Evolutionary conservation across 2,329 filamentous ascomycete genomes (phyloP).

Genomic region (Penicillium sp.): DNA sequence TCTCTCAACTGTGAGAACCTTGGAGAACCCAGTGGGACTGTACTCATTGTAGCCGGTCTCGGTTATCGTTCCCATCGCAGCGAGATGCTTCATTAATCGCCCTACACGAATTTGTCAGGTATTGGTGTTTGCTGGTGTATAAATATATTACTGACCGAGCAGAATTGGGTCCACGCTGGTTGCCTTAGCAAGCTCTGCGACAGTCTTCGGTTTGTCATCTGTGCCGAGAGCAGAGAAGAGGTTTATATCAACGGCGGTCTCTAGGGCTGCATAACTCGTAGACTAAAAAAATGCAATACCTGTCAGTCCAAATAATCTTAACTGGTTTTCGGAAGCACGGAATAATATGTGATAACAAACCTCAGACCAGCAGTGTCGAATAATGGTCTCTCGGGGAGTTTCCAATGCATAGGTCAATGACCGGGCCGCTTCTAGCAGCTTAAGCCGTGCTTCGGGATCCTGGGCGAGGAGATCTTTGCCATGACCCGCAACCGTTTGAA

Average conservation of each 20-base stretch:
- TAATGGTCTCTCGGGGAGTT: conserved; percentile 52
- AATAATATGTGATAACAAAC: not conserved
- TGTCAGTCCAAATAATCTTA: not conserved
- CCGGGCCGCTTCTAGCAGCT: conserved; percentile 19
- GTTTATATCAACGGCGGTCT: not conserved
- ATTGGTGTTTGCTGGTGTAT: not conserved
- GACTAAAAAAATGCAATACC: not conserved
- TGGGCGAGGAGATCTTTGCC: not conserved
- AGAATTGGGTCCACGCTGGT: not conserved
- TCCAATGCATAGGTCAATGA: conserved; percentile 36
- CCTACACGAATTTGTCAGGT: conserved; percentile 3
- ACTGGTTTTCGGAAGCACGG: no score
- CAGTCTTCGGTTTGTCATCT: not conserved
- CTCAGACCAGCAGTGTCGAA: conserved; percentile 50
- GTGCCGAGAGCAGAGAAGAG: conserved; percentile 1
- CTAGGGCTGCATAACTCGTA: conserved; percentile 2
- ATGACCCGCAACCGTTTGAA: not conserved
- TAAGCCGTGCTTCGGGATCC: not conserved
- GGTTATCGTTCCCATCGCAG: conserved; percentile 32
- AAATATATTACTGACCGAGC: not conserved
- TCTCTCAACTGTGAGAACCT: not conserved
- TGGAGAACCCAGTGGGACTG: conserved; percentile 31
- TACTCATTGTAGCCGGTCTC: conserved; percentile 35
- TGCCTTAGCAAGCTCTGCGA: not conserved
- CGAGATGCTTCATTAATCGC: conserved; percentile 36